Conservation (phyloP, 305 asterid genomes). For the Lippia alba region DNA sequence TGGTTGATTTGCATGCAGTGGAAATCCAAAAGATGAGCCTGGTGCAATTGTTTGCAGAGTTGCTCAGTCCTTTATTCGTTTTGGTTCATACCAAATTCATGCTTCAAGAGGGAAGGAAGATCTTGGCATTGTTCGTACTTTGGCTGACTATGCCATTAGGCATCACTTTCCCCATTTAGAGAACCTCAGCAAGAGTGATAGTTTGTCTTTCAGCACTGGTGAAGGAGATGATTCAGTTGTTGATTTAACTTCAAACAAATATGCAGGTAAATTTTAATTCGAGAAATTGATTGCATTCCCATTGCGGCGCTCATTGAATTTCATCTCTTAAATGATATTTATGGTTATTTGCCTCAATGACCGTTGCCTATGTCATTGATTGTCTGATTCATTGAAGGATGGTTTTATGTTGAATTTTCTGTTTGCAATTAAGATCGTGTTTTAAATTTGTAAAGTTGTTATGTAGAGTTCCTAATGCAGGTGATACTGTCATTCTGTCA, state of each 20-base stretch:
- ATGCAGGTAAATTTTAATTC: conserved; percentile 67
- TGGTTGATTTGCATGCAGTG: conserved; percentile 63
- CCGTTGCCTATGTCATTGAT: neutral
- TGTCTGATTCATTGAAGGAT: neutral
- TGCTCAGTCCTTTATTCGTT: conserved; percentile 92
- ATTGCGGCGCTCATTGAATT: neutral
- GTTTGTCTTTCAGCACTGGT: conserved; percentile 80
- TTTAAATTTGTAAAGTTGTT: conserved; percentile 10
- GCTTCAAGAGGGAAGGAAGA: conserved; percentile 85
- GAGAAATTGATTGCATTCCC: conserved; percentile 14
- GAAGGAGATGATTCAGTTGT: conserved; percentile 83
- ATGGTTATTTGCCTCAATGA: conserved; percentile 11
- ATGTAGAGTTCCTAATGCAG: neutral
- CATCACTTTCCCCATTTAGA: conserved; percentile 89
- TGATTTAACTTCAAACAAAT: conserved; percentile 93
- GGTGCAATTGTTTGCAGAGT: conserved; percentile 98
- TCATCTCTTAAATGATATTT: conserved; percentile 12
- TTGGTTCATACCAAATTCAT: conserved; percentile 95
- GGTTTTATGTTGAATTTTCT: neutral
- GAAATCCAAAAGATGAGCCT: conserved; percentile 97
- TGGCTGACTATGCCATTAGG: conserved; percentile 89
- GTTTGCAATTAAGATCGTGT: neutral
- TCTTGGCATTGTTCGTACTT: conserved; percentile 71
- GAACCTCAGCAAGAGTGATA: conserved; percentile 76
- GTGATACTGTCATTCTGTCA: neutral